Base-by-base conservation (phyloP, 352 stramenopile species). In the Pythium diclinum region DNA sequence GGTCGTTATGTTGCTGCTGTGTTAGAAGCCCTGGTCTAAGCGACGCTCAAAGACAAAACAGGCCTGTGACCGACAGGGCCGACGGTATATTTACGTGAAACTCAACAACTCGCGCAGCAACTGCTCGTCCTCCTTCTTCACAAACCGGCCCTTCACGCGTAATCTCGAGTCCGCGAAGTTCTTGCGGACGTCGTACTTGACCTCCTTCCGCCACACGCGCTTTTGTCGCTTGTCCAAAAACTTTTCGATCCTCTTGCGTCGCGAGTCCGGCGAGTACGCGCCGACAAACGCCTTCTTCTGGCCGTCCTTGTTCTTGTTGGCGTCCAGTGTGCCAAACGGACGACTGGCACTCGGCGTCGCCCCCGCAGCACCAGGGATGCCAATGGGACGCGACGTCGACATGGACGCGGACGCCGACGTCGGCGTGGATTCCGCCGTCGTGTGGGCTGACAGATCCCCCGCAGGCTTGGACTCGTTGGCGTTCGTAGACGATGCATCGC, bases 141-240 rank as follows among this genome's bases (percentile, higher is more conserved):
- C 97, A 76, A 99, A 99, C 48, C 96, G 89, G 49, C 97, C 94
- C 73, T 99, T 99, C 11, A 99, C 96, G 53, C 97, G 85, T 69
- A 99, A 76, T 53, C 97, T 81, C 77, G 92, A 98, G 81, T 99
- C 97, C 48, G 97, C 97, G 85, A 99, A 99, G 72, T 99, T 99
- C 80, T 99, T 99, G 53, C 97, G 83, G 23, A 99, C 96, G 69
- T 99, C 96, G 72, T 99, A 99, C 77, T 99, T 97, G 9, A 99
- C 96, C 53, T 98, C 98, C 72, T 99, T 98, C 51, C 89, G 94
- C 96, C 95, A 99, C 48, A 98, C 88, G 52, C 94, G 90, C 49
- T 82, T 86, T 59, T 96, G 89, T 62, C 94, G 83, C 77, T 98
- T 98, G 65, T 96, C 89, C 28, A 97, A 73, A 64, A 98, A 98